Evolutionary conservation across 805 yeast species (phyloP).

Genomic region (Kodamaea jinghongensis): DNA sequence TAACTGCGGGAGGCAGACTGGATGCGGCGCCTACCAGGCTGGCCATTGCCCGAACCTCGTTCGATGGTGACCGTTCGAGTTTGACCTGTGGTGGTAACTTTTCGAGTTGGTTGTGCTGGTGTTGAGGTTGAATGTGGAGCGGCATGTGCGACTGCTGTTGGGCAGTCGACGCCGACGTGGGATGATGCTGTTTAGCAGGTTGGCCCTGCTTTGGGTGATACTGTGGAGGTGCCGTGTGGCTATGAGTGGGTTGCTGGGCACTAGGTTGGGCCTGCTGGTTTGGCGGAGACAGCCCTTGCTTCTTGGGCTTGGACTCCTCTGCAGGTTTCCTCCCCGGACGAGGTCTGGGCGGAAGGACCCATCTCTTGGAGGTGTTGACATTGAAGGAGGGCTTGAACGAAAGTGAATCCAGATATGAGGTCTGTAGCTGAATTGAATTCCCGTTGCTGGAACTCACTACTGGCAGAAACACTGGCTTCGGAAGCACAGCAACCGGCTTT

Average conservation of each 20-base stretch:
- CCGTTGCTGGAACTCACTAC: slow-evolving; percentile 15
- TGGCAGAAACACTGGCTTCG: slow-evolving; percentile 22
- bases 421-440: slow-evolving; percentile 15
- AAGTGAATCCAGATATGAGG: slow-evolving; percentile 13
- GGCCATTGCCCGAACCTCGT: no score
- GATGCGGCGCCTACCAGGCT: no score
- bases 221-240: no score
- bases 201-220: not conserved
- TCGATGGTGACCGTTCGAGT: not conserved
- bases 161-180: not conserved
- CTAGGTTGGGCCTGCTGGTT: not conserved
- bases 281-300: not conserved
- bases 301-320: slow-evolving; percentile 8
- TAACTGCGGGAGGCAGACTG: no score
- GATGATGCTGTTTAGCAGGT: not conserved
- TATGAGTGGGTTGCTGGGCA: no score
- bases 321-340: slow-evolving; percentile 41
- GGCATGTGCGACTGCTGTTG: not conserved
- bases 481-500: slow-evolving; percentile 30
- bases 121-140: no score
- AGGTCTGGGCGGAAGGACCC: slow-evolving; percentile 43
- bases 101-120: not conserved
- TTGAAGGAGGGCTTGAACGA: slow-evolving; percentile 20
- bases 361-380: slow-evolving; percentile 37
- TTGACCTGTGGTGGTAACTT: not conserved